Conservation (phyloP, 306 rosid genomes). For the Notholithocarpus densiflorus region DNA sequence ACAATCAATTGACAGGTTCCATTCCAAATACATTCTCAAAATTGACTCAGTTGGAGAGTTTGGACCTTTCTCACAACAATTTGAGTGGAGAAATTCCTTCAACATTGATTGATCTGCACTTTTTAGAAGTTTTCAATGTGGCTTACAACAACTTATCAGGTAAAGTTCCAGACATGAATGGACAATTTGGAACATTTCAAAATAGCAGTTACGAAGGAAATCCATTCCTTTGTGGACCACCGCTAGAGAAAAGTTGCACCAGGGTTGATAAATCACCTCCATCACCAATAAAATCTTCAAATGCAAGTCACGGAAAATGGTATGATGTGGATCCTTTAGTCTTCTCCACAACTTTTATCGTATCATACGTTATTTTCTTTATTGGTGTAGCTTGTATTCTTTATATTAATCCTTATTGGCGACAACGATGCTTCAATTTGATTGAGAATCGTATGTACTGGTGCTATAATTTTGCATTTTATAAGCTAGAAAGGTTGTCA, state of each 20-base stretch:
- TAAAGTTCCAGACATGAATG: not conserved
- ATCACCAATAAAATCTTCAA: no score
- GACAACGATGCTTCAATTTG: no score
- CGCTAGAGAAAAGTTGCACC: not conserved
- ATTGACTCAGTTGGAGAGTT: not conserved
- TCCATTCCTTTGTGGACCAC: conserved; percentile 2
- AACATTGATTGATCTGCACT: not conserved
- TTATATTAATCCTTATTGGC: no score
- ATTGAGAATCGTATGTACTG: no score
- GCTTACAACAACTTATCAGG: conserved; percentile 22
- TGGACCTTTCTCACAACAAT: conserved; percentile 23
- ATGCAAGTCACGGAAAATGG: no score
- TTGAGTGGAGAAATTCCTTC: conserved; percentile 25
- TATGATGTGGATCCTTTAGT: no score
- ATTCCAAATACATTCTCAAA: conserved; percentile 14
- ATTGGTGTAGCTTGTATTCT: no score
- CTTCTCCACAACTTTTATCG: no score
- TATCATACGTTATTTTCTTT: no score
- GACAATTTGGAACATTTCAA: conserved; percentile 18
- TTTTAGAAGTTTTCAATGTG: conserved; percentile 10
- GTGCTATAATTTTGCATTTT: no score
- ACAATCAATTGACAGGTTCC: conserved; percentile 2
- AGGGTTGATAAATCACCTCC: not conserved
- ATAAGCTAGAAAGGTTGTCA: no score
- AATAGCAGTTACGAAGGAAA: conserved; percentile 13